Conservation (phyloP, 148 eudicot genomes). For the Amaranthus hypochondriacus region DNA sequence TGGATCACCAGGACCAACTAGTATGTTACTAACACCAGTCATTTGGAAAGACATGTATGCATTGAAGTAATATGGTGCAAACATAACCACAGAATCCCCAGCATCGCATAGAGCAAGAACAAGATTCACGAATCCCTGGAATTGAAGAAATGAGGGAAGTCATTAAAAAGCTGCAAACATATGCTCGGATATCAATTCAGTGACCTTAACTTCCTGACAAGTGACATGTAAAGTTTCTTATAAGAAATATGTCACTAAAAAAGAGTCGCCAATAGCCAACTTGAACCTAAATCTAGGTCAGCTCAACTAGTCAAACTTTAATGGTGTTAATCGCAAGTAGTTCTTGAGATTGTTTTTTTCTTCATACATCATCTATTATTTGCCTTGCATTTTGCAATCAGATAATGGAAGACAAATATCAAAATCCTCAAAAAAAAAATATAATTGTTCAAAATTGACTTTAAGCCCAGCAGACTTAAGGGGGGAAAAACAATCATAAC, state of each 20-base stretch:
- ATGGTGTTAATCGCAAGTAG: neutral
- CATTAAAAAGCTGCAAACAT: neutral
- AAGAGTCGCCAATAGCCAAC: neutral
- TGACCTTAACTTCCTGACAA: neutral
- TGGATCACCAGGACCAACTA: constrained; percentile 88
- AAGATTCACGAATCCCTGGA: constrained; percentile 89
- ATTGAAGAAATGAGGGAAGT: constrained; percentile 3
- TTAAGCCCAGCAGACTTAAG: neutral
- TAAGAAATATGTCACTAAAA: neutral
- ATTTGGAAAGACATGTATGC: constrained; percentile 99
- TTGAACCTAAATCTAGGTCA: neutral
- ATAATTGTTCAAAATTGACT: neutral
- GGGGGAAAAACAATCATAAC: neutral
- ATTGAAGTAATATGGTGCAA: constrained; percentile 97
- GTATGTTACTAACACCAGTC: constrained; percentile 91
- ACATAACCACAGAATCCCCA: constrained; percentile 99
- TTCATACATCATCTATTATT: neutral
- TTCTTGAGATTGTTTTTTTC: neutral
- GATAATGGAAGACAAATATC: neutral
- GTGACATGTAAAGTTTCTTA: neutral
- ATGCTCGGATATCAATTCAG: neutral
- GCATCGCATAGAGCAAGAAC: constrained; percentile 94
- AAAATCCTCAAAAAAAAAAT: neutral
- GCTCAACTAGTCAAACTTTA: neutral
- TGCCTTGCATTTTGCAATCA: neutral